Conservation (phyloP, 129 eudicot species). For the Flaveria brownii region DNA sequence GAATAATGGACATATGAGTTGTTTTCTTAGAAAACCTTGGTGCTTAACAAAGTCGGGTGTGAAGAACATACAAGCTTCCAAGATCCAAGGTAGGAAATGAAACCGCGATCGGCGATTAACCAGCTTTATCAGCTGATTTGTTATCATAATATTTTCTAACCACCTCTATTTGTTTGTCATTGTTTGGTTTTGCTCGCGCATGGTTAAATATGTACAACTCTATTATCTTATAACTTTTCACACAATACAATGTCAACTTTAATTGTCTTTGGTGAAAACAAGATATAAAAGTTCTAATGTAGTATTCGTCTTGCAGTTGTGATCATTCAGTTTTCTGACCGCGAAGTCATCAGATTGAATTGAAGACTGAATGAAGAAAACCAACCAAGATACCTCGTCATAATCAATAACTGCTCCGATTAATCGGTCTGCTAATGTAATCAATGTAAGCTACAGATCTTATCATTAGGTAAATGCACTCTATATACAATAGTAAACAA, state of each 20-base stretch:
- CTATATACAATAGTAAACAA: not conserved
- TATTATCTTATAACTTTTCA: not conserved
- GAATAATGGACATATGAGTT: no score
- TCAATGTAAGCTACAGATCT: not conserved
- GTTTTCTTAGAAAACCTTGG: no score
- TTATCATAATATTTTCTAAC: not conserved
- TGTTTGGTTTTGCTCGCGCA: not conserved
- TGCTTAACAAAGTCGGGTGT: not conserved
- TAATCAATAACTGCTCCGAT: no score
- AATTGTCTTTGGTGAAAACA: no score
- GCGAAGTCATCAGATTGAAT: no score
- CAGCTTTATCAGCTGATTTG: not conserved
- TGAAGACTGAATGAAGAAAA: no score
- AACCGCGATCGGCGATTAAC: not conserved
- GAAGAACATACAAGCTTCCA: not conserved
- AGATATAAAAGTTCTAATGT: no score
- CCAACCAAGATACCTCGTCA: no score
- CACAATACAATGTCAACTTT: not conserved
- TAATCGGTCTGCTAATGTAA: no score
- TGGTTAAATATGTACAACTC: not conserved
- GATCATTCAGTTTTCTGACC: no score
- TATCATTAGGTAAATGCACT: not conserved
- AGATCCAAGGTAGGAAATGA: conserved; percentile 5
- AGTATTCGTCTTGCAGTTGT: no score
- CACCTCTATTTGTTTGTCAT: not conserved